Percentiles rank a stretch among this genome's conserved stretches.
Evolutionary conservation across 177 flowering plant genomes (phyloP).

Genomic region (Vitis hybrid): DNA sequence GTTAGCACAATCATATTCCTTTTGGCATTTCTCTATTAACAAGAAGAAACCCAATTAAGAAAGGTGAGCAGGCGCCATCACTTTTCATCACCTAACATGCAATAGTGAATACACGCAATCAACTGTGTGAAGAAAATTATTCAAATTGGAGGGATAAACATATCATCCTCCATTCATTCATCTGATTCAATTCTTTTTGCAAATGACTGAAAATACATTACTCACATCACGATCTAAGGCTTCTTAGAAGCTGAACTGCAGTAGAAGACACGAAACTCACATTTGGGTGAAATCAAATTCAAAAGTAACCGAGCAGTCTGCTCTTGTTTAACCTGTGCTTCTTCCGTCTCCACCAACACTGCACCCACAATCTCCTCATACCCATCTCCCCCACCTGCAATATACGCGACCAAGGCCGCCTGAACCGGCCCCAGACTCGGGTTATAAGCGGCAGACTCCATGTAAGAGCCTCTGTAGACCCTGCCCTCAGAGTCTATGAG

Average conservation of each 20-base stretch:
- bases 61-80: background rate
- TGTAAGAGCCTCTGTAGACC: slow-evolving; percentile 70
- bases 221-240: slow-evolving; percentile 4
- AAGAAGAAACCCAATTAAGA: background rate
- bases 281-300: slow-evolving; percentile 56
- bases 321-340: slow-evolving; percentile 61
- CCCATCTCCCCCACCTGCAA: slow-evolving; percentile 60
- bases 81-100: background rate
- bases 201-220: background rate
- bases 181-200: background rate
- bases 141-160: background rate
- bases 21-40: too few relatives aligned
- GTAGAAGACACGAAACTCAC: slow-evolving; percentile 56
- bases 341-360: slow-evolving; percentile 82
- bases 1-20: too few relatives aligned
- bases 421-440: slow-evolving; percentile 89
- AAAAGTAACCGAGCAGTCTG: slow-evolving; percentile 65
- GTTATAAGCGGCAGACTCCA: slow-evolving; percentile 92
- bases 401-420: slow-evolving; percentile 80
- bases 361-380: slow-evolving; percentile 66
- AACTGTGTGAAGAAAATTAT: background rate
- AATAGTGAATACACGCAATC: too few relatives aligned
- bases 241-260: slow-evolving; percentile 29
- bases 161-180: background rate
- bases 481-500: slow-evolving; percentile 58